Conservation (phyloP, 345 rosid genomes). For the Boechera divaricarpa region DNA sequence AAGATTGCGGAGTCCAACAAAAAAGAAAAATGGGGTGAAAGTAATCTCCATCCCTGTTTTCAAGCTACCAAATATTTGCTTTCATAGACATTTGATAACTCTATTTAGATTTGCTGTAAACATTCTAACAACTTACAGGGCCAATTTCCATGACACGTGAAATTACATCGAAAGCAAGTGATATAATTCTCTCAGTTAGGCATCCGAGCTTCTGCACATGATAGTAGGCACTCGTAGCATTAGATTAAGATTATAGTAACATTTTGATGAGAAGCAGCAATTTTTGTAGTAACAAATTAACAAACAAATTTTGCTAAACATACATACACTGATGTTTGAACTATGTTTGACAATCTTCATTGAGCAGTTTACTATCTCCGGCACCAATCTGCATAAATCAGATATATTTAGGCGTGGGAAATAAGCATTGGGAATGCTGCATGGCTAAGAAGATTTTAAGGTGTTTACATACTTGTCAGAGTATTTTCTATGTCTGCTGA, state of each 20-base stretch:
- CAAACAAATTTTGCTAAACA: slow-evolving; percentile 11
- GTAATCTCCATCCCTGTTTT: slow-evolving; percentile 88
- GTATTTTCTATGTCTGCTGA: slow-evolving; percentile 82
- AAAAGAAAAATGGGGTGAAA: slow-evolving; percentile 78
- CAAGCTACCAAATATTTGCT: slow-evolving; percentile 33
- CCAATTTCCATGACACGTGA: slow-evolving; percentile 85
- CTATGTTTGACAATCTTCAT: slow-evolving; percentile 63
- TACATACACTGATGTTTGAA: slow-evolving; percentile 63
- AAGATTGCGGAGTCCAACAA: slow-evolving; percentile 82
- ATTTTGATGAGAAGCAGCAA: slow-evolving; percentile 15
- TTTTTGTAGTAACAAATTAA: slow-evolving; percentile 6
- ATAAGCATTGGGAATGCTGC: slow-evolving; percentile 7
- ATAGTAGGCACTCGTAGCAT: slow-evolving; percentile 31
- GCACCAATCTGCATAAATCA: slow-evolving; percentile 68
- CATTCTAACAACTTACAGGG: slow-evolving; percentile 61
- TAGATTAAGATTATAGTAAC: slow-evolving; percentile 26
- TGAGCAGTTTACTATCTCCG: slow-evolving; percentile 66
- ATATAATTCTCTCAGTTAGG: slow-evolving; percentile 68
- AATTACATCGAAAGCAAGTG: slow-evolving; percentile 78
- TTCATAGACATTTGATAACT: slow-evolving; percentile 25
- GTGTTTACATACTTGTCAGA: slow-evolving; percentile 66
- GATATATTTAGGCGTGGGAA: slow-evolving; percentile 9
- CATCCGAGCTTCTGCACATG: slow-evolving; percentile 70
- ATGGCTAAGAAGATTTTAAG: slow-evolving; percentile 15
- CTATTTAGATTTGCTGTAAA: slow-evolving; percentile 19